Evolutionary conservation across 148 eudicot species (phyloP).

Genomic region (Silene latifolia): DNA sequence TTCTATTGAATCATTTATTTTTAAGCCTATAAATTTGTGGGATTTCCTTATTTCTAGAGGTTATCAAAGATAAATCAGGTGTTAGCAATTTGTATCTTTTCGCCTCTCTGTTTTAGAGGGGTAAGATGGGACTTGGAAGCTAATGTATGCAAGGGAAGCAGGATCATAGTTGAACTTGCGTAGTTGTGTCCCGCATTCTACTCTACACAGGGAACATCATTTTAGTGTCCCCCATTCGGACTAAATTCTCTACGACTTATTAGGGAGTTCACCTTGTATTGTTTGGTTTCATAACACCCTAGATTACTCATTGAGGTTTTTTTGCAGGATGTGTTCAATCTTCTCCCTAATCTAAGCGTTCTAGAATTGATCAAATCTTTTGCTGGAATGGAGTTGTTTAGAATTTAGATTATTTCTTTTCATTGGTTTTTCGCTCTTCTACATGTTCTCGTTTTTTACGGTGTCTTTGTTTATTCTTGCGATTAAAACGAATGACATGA

Average conservation of each 20-base stretch:
- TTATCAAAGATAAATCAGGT: not conserved
- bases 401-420: not conserved
- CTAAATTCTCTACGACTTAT: not conserved
- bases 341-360: constrained; percentile 85
- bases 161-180: not conserved
- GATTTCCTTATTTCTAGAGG: not conserved
- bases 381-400: constrained; percentile 49
- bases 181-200: not conserved
- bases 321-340: constrained; percentile 92
- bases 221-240: no score
- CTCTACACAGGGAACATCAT: not conserved
- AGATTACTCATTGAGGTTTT: not conserved
- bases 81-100: not conserved
- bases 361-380: constrained; percentile 78
- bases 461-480: constrained; percentile 22
- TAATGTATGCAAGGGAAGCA: not conserved
- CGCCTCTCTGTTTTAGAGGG: not conserved
- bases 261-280: not conserved
- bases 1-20: not conserved
- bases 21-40: not conserved
- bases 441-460: not conserved
- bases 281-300: no score
- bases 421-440: not conserved
- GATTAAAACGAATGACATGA: constrained; percentile 95
- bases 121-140: not conserved